Percentiles rank a stretch among this genome's conserved stretches.
phyloP scores from a whole-genome alignment of 2,329 filamentous ascomycete genomes.

The Epichloe amarillans region DNA sequence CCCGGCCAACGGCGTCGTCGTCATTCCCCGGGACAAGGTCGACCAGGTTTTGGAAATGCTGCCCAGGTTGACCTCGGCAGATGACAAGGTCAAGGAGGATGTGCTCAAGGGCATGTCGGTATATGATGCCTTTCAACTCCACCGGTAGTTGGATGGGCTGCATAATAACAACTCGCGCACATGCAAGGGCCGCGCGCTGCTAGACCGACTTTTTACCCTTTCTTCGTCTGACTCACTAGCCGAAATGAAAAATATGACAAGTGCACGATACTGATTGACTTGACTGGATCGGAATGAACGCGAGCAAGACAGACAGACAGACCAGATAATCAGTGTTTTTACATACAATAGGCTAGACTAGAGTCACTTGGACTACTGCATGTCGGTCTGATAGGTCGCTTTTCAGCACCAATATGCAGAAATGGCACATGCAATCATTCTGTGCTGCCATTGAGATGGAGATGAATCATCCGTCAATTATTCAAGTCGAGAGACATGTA shows the following conservation, averaged over 20 bases:
- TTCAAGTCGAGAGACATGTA: neutral
- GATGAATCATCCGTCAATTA: no score
- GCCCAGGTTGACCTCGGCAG: constrained; percentile 35
- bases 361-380: neutral
- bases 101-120: constrained; percentile 50
- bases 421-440: no score
- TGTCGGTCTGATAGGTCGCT: neutral
- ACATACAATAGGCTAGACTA: no score
- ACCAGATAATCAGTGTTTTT: no score
- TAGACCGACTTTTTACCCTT: no score
- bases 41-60: constrained; percentile 47
- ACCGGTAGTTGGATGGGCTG: constrained; percentile 20
- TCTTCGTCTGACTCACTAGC: no score
- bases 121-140: constrained; percentile 51
- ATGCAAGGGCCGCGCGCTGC: neutral
- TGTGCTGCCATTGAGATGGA: no score
- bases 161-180: neutral
- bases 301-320: no score
- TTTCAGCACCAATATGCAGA: neutral
- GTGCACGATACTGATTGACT: no score
- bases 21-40: constrained; percentile 49
- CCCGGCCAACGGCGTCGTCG: constrained; percentile 53
- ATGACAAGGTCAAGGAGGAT: constrained; percentile 49
- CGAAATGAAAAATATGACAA: no score
- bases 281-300: no score